phyloP scores from a whole-genome alignment of 2,329 filamentous ascomycete genomes.

The Colletotrichum aenigma region DNA sequence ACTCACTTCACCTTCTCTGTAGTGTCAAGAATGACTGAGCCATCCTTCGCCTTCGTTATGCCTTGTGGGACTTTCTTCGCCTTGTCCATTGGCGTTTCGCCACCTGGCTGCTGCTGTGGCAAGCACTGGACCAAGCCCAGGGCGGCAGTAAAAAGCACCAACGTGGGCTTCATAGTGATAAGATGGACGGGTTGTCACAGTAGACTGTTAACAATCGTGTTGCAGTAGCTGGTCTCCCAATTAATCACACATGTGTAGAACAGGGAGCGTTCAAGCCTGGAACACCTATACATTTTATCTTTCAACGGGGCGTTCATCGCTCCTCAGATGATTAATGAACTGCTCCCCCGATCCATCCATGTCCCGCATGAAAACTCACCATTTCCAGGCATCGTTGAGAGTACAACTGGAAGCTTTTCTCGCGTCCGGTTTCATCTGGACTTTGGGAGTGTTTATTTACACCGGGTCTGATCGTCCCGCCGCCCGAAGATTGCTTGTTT shows the following conservation, averaged over 20 bases:
- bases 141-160: not conserved
- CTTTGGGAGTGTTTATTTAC: not conserved
- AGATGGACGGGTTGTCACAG: rapidly evolving
- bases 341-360: not conserved
- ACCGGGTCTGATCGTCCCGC: not conserved
- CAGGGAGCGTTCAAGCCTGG: rapidly evolving
- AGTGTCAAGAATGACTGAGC: conserved; percentile 59
- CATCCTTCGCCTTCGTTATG: conserved; percentile 52
- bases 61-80: conserved; percentile 35
- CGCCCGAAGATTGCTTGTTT: not conserved
- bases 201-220: rapidly evolving
- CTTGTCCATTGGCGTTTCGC: conserved; percentile 29
- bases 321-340: not conserved
- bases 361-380: not conserved
- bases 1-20: conserved; percentile 58
- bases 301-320: not conserved
- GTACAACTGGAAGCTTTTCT: not conserved
- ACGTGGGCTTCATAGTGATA: not conserved
- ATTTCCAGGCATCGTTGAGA: not conserved
- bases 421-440: not conserved
- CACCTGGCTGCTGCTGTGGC: not conserved
- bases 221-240: rapidly evolving
- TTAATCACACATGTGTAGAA: rapidly evolving
- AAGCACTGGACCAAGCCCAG: not conserved
- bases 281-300: not conserved